phyloP scores from a whole-genome alignment of 306 rosid genomes.

The Pachyrhizus erosus region DNA sequence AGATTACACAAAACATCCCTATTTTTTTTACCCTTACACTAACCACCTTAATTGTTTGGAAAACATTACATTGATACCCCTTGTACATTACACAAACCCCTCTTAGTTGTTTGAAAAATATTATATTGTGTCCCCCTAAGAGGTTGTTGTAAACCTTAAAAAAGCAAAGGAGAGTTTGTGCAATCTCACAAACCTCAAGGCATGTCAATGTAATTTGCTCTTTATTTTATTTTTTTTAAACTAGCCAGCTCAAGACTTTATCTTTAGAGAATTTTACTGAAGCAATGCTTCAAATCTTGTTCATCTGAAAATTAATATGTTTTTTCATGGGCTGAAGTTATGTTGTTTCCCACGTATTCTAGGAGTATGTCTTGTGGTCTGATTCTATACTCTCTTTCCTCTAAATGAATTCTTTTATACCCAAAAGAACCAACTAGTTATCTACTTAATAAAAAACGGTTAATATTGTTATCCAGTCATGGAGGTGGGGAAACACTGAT shows the following conservation, averaged over 20 bases:
- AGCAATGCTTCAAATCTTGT: slow-evolving; percentile 10
- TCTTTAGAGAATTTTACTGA: slow-evolving; percentile 8
- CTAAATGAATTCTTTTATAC: not conserved
- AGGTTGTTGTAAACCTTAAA: no score
- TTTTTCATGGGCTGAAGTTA: not conserved
- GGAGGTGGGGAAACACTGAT: not conserved
- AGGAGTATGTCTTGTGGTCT: not conserved
- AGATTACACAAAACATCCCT: no score
- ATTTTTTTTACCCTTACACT: no score
- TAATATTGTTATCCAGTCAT: not conserved
- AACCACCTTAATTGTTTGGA: no score
- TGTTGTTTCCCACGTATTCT: not conserved
- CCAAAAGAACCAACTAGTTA: not conserved
- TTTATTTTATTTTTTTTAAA: not conserved
- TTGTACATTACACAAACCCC: no score
- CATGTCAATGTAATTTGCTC: no score
- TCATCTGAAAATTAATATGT: slow-evolving; percentile 9
- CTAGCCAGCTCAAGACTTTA: slow-evolving; percentile 1
- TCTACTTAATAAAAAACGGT: not conserved
- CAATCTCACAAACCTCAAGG: no score
- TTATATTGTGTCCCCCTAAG: no score
- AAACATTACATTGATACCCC: no score
- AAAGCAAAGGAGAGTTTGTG: no score
- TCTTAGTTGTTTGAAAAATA: no score
- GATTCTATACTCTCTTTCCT: not conserved